Evolutionary conservation across 2,329 filamentous ascomycete genomes (phyloP), one percentile per base, ranked within the genome.

Genomic region (Knoxdaviesia proteae): DNA sequence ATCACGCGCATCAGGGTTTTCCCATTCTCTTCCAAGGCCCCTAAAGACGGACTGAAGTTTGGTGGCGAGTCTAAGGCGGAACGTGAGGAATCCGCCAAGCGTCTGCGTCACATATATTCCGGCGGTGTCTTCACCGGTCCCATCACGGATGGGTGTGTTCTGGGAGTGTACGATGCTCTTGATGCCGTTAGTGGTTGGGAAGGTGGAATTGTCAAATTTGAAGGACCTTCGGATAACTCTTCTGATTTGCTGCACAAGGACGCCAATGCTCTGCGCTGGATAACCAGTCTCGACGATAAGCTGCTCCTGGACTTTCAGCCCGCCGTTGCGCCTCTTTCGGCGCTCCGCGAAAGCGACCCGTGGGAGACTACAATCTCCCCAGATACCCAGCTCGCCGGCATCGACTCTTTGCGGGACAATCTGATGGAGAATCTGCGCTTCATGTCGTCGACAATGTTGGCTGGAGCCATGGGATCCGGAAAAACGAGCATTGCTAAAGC

Each of bases 31-130:
- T 62, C 68, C 1, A 59, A 61, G 29, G 61, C 66, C 4, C 77
- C 74, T 50, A 60, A 67, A 36, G 69, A 67, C 39, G 80, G 79
- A 0, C 65, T 94, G 29, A 84, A 77, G 51, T 93, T 96, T 54
- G 88, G 88, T 5, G 84, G 86, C 9, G 84, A 94, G 51, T 82
- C 84, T 0, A 83, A 84, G 51, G 72, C 80, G 5, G 83, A 90
- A 50, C 77, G 78, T 42, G 84, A 93, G 53, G 84, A 86, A 49
- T 75, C 77, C 3, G 65, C 73, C 9, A 79, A 80, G 52, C 73
- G 74, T 38, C 76, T 94, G 47, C 73, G 74, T 47, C 69, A 77
- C 7, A 70, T 84, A 3, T 90, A 90, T 50, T 71, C 74, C 20
- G 68, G 65, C 32, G 75, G 80, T 1, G 57, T 96, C 11, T 63